A percentile compares a stretch with the other conserved stretches of the same genome.
phyloP scores from a whole-genome alignment of 768 basidiomycete genomes.

The Rhodotorula toruloides region DNA sequence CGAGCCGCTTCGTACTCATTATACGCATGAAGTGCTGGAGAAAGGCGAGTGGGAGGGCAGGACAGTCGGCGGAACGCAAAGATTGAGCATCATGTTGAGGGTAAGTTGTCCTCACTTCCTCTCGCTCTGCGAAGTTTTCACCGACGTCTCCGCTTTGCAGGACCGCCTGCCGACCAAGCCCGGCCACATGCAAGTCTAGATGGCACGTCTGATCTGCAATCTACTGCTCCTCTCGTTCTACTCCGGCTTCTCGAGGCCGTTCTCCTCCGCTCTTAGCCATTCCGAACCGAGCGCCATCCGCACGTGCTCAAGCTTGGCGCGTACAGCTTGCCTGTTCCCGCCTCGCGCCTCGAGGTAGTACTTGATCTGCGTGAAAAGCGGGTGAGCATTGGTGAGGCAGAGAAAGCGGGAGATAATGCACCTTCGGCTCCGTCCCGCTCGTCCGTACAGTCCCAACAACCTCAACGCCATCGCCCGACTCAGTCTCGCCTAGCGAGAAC shows the following conservation, averaged over 20 bases:
- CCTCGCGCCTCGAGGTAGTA: constrained; percentile 81
- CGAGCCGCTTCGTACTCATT: constrained; percentile 47
- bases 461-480: constrained; percentile 50
- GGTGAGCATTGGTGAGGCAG: too few relatives aligned
- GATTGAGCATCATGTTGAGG: constrained; percentile 49
- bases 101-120: constrained; percentile 37
- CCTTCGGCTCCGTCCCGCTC: constrained; percentile 87
- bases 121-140: background rate
- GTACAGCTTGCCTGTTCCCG: constrained; percentile 53
- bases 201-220: too few relatives aligned
- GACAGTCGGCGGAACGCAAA: constrained; percentile 43
- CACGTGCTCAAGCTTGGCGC: constrained; percentile 54
- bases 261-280: constrained; percentile 66
- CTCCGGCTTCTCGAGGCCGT: constrained; percentile 46
- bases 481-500: constrained; percentile 52
- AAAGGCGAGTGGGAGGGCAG: constrained; percentile 41
- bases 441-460: constrained; percentile 73
- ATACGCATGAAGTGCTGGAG: constrained; percentile 48
- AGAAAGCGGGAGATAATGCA: constrained; percentile 40
- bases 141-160: background rate
- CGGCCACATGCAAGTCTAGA: background rate
- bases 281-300: constrained; percentile 58
- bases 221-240: too few relatives aligned
- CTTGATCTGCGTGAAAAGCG: constrained; percentile 58
- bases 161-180: background rate